Base-by-base conservation (phyloP, 768 basidiomycete species). In the Xerocomellus chrysenteron region DNA sequence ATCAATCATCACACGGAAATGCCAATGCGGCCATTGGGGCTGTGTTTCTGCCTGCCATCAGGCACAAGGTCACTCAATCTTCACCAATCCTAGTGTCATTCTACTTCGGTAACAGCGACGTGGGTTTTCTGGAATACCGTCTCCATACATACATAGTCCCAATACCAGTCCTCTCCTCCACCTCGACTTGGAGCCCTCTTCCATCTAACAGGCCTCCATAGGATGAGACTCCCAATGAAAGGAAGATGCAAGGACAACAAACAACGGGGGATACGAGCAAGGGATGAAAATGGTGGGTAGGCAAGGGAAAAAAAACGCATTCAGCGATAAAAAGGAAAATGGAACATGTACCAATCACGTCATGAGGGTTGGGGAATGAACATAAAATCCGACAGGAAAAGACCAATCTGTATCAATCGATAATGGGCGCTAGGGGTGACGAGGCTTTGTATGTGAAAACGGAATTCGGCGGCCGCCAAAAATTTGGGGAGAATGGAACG, bases 201-300 rank as follows among this genome's bases (percentile, higher is more conserved):
- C 76, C 74, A 75, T 72, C 79, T 73, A 75, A 66, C 87, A 73
- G 82, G 75, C 86, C 86, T 83, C 80, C 81, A 52, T 62, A 55
- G 63, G 57, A 57, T 50, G 58, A 58, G 59, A 61, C 58, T 62
- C 66, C 65, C 69, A 67, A 66, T 74, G 81, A 77, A 82, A 84
- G 84, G 84, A 65, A 78, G 80, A 81, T 72, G 74, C 70, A 84
- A 88, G 86, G 87, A 87, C 76, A 79, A 85, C 80, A 80, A 80
- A 80, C 67, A 64, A 52, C 60, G 58, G 57, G 59, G 62, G 55
- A 63, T 57, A 61, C 59, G 56, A 65, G 63, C 55, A 64, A 61
- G 65, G 65, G 53, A 63, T 63, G 65, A 54, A 64, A 63, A 59
- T 52, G 51, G 47, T 57, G 56, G 59, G 56, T 44, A 64, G 48